A percentile compares a stretch with the other conserved stretches of the same genome.
These are phyloP conservation scores for Rostrohypoxylon terebratum DNA, from an alignment of 495 filamentous ascomycete species.

Conservation along the genomic window DNA sequence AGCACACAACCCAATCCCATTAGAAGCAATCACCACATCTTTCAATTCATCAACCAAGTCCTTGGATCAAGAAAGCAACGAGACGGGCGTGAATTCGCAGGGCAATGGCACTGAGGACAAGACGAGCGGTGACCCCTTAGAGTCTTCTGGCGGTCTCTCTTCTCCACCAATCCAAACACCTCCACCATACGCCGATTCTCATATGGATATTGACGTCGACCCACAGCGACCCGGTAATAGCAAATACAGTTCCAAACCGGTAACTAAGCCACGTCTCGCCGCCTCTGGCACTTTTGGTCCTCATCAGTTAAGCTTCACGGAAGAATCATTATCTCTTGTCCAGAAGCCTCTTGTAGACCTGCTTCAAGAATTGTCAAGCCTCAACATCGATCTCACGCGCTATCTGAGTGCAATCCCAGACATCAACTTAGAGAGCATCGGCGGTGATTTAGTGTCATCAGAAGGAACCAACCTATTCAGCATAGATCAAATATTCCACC, in stretches of 20 bases:
- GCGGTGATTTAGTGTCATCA: not conserved
- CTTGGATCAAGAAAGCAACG: not conserved
- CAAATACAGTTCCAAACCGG: not conserved
- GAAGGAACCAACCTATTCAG: not conserved
- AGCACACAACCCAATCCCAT: not conserved
- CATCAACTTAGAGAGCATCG: not conserved
- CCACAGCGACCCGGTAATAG: not conserved
- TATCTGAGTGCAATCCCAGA: not conserved
- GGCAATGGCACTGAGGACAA: too few relatives aligned
- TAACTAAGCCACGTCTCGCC: not conserved
- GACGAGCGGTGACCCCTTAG: too few relatives aligned
- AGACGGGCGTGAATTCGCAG: too few relatives aligned
- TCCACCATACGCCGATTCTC: not conserved
- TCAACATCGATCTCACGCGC: not conserved
- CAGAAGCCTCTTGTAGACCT: not conserved
- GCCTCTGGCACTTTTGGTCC: not conserved
- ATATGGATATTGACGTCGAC: too few relatives aligned
- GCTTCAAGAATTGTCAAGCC: not conserved
- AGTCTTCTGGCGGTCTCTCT: too few relatives aligned
- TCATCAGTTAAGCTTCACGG: not conserved
- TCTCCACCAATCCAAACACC: not conserved
- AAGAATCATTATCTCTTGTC: not conserved
- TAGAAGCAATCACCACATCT: not conserved
- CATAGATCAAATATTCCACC: not conserved
- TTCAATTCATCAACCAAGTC: not conserved